A percentile compares a stretch with the other conserved stretches of the same genome.
Conservation (phyloP, 805 yeast species). For the Hanseniaspora nectarophila region DNA sequence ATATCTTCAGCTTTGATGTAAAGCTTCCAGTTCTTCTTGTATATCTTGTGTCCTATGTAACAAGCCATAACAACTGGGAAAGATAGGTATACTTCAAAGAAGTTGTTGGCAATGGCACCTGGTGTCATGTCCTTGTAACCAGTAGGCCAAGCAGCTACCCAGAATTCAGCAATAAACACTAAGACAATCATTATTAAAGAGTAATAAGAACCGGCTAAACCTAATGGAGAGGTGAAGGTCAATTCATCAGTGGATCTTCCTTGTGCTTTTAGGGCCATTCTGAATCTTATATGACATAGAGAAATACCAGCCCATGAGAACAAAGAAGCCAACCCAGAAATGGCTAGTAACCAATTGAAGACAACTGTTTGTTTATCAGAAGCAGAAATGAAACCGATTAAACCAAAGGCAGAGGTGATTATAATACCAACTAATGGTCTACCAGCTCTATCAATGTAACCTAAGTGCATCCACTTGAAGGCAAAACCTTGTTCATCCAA, state of each 20-base stretch:
- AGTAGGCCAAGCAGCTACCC: conserved; percentile 68
- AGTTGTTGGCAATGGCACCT: conserved; percentile 33
- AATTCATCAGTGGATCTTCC: conserved; percentile 61
- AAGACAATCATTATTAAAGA: conserved; percentile 48
- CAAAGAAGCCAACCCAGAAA: conserved; percentile 51
- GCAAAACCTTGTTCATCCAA: conserved; percentile 53
- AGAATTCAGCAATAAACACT: conserved; percentile 65
- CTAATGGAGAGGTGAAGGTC: conserved; percentile 53
- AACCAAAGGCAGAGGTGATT: conserved; percentile 42
- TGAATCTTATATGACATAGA: conserved; percentile 48
- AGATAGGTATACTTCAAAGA: conserved; percentile 58
- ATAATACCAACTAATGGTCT: conserved; percentile 52
- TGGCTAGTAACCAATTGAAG: conserved; percentile 53
- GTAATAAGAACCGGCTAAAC: conserved; percentile 53
- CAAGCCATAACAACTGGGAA: conserved; percentile 48
- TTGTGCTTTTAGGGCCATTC: conserved; percentile 52
- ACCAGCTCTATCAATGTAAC: conserved; percentile 54
- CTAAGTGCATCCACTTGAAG: conserved; percentile 37
- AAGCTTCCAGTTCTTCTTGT: conserved; percentile 34
- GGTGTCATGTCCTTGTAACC: conserved; percentile 40
- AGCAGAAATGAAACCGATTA: conserved; percentile 47
- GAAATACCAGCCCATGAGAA: conserved; percentile 56
- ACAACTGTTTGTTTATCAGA: conserved; percentile 41
- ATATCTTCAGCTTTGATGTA: conserved; percentile 38
- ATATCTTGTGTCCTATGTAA: conserved; percentile 47